phyloP scores from a whole-genome alignment of 805 yeast genomes.

The Ogataea angusta region DNA sequence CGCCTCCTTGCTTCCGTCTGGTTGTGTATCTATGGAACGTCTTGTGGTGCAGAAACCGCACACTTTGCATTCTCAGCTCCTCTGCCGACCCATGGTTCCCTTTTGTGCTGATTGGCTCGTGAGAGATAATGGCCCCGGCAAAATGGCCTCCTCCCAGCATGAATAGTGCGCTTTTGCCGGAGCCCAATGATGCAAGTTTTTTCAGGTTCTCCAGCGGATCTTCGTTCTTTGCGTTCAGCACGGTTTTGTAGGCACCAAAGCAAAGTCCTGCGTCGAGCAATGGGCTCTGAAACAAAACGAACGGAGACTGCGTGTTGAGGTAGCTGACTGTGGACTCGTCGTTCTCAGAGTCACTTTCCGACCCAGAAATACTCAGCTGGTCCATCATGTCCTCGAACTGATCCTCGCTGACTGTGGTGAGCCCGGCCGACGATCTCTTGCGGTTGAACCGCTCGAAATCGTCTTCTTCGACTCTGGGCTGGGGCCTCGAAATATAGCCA shows the following conservation, averaged over 20 bases:
- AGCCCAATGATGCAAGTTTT: constrained; percentile 13
- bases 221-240: constrained; percentile 45
- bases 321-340: constrained; percentile 43
- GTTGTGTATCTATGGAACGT: constrained; percentile 95
- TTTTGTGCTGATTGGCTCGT: constrained; percentile 51
- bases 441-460: constrained; percentile 41
- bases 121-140: constrained; percentile 90
- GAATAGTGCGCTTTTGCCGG: constrained; percentile 65
- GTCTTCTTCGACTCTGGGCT: constrained; percentile 4
- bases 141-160: constrained; percentile 99
- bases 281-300: constrained; percentile 52
- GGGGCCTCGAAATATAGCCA: constrained; percentile 15
- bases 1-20: constrained; percentile 95
- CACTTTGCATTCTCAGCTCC: constrained; percentile 58
- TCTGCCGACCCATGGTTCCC: constrained; percentile 53
- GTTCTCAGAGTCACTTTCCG: constrained; percentile 41
- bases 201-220: constrained; percentile 51
- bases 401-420: constrained; percentile 46
- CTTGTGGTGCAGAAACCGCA: constrained; percentile 66
- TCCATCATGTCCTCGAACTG: constrained; percentile 58
- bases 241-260: constrained; percentile 65
- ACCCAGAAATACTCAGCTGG: constrained; percentile 57
- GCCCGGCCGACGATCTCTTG: constrained; percentile 47
- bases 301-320: constrained; percentile 70
- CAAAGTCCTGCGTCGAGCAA: constrained; percentile 44